Conservation (phyloP, 768 basidiomycete species). For the Aureoboletus auriporus region DNA sequence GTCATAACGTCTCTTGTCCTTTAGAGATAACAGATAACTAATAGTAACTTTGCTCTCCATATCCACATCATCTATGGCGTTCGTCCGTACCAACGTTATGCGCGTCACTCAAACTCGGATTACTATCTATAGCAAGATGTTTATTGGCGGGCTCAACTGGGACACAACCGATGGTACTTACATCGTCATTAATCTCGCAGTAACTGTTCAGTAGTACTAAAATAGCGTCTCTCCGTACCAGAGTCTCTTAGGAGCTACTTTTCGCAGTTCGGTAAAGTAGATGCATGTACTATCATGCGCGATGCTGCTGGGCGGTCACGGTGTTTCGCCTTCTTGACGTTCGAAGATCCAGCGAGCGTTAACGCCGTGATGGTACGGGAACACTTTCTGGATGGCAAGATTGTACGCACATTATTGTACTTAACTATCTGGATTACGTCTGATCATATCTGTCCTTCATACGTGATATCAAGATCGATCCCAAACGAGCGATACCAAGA, state of each 20-base stretch:
- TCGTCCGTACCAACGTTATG: slow-evolving; percentile 22
- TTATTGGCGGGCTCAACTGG: slow-evolving; percentile 99
- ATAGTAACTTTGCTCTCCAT: slow-evolving; percentile 60
- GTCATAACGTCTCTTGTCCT: slow-evolving; percentile 61
- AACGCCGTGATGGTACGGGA: slow-evolving; percentile 95
- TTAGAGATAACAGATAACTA: slow-evolving; percentile 72
- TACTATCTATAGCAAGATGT: slow-evolving; percentile 88
- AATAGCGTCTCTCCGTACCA: slow-evolving; percentile 35
- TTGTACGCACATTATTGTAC: slow-evolving; percentile 56
- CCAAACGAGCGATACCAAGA: slow-evolving; percentile 97
- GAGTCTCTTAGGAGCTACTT: slow-evolving; percentile 85
- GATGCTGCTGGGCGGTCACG: slow-evolving; percentile 91
- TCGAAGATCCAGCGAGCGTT: slow-evolving; percentile 88
- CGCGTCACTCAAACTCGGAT: slow-evolving; percentile 20
- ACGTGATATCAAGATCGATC: slow-evolving; percentile 74
- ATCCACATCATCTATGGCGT: slow-evolving; percentile 24
- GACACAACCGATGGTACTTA: slow-evolving; percentile 96
- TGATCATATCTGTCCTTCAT: slow-evolving; percentile 14
- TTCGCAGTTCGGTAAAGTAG: slow-evolving; percentile 93
- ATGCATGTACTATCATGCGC: slow-evolving; percentile 98
- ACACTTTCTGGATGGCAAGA: slow-evolving; percentile 95
- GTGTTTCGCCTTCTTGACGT: slow-evolving; percentile 97
- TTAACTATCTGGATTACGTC: slow-evolving; percentile 4
- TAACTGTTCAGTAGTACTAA: slow-evolving; percentile 42
- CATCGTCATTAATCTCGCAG: slow-evolving; percentile 35